Percentiles rank a stretch among this genome's conserved stretches.
Evolutionary conservation across 2,329 filamentous ascomycete genomes (phyloP).

Genomic region (Aspergillus intermedius): DNA sequence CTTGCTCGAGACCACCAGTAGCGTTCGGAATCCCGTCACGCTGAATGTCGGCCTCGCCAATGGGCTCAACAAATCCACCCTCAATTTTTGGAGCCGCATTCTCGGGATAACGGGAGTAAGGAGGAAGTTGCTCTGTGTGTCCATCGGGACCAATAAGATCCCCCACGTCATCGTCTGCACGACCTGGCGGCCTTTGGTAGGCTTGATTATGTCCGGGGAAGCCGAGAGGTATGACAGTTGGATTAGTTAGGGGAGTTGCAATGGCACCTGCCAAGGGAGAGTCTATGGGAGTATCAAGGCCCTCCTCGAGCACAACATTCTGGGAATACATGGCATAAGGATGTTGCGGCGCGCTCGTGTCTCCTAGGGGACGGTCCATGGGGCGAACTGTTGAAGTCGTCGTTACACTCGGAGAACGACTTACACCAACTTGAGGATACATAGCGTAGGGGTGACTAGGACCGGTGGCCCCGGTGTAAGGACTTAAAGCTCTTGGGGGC

Average conservation of each 20-base stretch:
- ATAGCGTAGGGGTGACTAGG: slow-evolving; percentile 80
- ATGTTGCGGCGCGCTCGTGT: slow-evolving; percentile 64
- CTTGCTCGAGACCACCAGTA: slow-evolving; percentile 13
- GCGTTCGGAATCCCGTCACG: slow-evolving; percentile 45
- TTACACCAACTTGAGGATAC: slow-evolving; percentile 64
- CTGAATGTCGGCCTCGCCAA: slow-evolving; percentile 36
- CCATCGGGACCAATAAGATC: slow-evolving; percentile 83
- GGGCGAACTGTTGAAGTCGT: slow-evolving; percentile 63
- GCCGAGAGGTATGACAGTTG: slow-evolving; percentile 57
- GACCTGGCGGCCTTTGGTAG: slow-evolving; percentile 65
- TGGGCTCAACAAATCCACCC: slow-evolving; percentile 21
- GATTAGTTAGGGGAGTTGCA: background rate
- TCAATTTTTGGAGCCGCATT: slow-evolving; percentile 56
- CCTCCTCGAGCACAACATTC: slow-evolving; percentile 59
- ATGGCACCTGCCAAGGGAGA: background rate
- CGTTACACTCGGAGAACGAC: slow-evolving; percentile 58
- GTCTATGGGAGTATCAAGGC: slow-evolving; percentile 29
- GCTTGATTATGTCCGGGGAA: slow-evolving; percentile 62
- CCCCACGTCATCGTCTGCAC: slow-evolving; percentile 68
- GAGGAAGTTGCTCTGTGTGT: slow-evolving; percentile 83
- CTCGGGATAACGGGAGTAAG: slow-evolving; percentile 84
- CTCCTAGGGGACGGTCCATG: slow-evolving; percentile 53
- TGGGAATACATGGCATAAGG: slow-evolving; percentile 85
- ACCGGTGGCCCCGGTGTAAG: slow-evolving; percentile 62
- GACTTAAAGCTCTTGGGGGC: slow-evolving; percentile 48